Evolutionary conservation across 208 protist genomes (phyloP).

Genomic region (Crithidia brevicula): DNA sequence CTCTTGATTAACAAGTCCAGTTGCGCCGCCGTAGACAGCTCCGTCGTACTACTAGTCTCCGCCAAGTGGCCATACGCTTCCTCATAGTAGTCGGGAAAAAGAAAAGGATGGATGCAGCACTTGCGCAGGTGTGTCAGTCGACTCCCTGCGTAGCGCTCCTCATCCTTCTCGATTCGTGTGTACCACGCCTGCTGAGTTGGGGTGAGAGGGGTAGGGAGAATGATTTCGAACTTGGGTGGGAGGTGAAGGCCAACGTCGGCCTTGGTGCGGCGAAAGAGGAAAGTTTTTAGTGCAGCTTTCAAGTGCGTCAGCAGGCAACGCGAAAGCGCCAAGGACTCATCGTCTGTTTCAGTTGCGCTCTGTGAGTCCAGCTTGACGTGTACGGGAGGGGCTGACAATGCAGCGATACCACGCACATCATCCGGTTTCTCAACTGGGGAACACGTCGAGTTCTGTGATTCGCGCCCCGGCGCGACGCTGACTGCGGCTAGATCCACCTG

Average conservation of each 20-base stretch:
- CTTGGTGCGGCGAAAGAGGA: constrained; percentile 62
- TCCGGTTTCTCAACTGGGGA: too few relatives aligned
- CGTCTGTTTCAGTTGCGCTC: too few relatives aligned
- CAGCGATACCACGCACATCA: too few relatives aligned
- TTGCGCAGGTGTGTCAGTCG: constrained; percentile 56
- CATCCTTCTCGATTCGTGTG: constrained; percentile 41
- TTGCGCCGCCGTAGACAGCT: not conserved
- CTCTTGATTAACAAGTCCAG: constrained; percentile 39
- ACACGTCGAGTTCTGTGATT: too few relatives aligned
- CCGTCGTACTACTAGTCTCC: not conserved
- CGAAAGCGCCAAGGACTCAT: not conserved
- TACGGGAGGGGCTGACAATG: too few relatives aligned
- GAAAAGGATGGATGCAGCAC: constrained; percentile 50
- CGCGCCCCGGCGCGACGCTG: too few relatives aligned
- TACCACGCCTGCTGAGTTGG: constrained; percentile 90
- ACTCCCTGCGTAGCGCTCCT: constrained; percentile 26
- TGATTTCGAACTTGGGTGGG: constrained; percentile 57
- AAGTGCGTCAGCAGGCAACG: constrained; percentile 25
- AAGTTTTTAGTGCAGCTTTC: constrained; percentile 41
- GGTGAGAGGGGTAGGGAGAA: constrained; percentile 87
- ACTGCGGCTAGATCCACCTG: too few relatives aligned
- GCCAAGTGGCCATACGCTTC: not conserved
- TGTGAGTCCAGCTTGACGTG: too few relatives aligned
- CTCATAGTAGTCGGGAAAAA: constrained; percentile 36
- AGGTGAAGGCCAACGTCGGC: constrained; percentile 43